Percentiles rank a stretch among this genome's conserved stretches.
phyloP scores from a whole-genome alignment of 225 moss, liverwort and hornwort genomes.

The Lunularia cruciata region DNA sequence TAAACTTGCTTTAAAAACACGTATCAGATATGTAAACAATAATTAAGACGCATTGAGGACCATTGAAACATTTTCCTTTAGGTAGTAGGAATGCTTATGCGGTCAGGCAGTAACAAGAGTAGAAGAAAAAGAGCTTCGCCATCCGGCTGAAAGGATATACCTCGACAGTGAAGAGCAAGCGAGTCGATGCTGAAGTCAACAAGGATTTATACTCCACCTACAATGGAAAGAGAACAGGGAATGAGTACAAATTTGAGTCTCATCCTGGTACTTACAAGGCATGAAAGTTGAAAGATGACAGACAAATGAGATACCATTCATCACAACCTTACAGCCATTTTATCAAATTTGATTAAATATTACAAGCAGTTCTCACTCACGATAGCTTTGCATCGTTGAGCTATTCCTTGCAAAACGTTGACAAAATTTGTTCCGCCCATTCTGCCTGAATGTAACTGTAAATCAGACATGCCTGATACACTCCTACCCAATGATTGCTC shows the following conservation, averaged over 20 bases:
- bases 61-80: neutral
- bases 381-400: slow-evolving; percentile 38
- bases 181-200: slow-evolving; percentile 38
- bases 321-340: no score
- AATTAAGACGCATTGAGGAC: neutral
- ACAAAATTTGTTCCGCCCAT: slow-evolving; percentile 41
- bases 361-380: slow-evolving; percentile 13
- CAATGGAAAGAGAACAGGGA: neutral
- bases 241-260: neutral
- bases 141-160: slow-evolving; percentile 15
- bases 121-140: neutral
- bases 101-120: no score
- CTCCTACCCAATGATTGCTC: slow-evolving; percentile 33
- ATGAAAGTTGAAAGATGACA: no score
- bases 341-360: neutral
- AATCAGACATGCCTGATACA: slow-evolving; percentile 32
- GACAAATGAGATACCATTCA: no score
- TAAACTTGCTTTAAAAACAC: no score
- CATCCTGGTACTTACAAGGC: neutral
- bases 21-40: no score
- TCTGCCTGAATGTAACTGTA: slow-evolving; percentile 29
- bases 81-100: no score
- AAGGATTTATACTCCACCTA: slow-evolving; percentile 48
- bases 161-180: slow-evolving; percentile 50
- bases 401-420: slow-evolving; percentile 51